Conservation (phyloP, 306 rosid genomes). For the Senna siamea region DNA sequence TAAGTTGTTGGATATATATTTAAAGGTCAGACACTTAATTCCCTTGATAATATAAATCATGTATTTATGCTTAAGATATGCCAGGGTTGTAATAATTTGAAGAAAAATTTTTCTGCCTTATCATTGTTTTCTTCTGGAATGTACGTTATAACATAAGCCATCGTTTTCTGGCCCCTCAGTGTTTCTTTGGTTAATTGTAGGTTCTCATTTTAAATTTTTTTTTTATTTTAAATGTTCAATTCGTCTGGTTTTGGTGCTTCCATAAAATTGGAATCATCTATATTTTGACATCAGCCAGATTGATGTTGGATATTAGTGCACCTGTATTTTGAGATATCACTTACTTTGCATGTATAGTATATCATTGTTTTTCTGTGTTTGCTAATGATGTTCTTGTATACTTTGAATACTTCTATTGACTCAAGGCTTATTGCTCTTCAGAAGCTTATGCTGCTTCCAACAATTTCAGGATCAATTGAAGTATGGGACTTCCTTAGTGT, state of each 20-base stretch:
- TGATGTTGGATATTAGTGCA: conserved; percentile 34
- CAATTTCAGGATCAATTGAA: conserved; percentile 95
- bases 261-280: conserved; percentile 22
- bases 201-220: conserved; percentile 26
- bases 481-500: conserved; percentile 98
- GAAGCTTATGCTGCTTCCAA: conserved; percentile 92
- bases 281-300: conserved; percentile 28
- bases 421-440: conserved; percentile 48
- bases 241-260: conserved; percentile 27
- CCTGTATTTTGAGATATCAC: conserved; percentile 29
- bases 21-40: conserved; percentile 68
- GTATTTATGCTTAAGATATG: background rate
- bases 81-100: background rate
- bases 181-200: conserved; percentile 33
- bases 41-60: conserved; percentile 3
- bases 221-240: background rate
- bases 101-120: conserved; percentile 17
- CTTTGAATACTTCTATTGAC: conserved; percentile 40
- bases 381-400: conserved; percentile 23
- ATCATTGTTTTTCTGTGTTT: conserved; percentile 33
- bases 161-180: conserved; percentile 20
- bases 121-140: conserved; percentile 8
- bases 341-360: conserved; percentile 28
- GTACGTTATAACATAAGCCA: conserved; percentile 14
- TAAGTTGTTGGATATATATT: conserved; percentile 73